Conservation (phyloP, 495 filamentous ascomycete species). For the Stereocaulon alpinum region DNA sequence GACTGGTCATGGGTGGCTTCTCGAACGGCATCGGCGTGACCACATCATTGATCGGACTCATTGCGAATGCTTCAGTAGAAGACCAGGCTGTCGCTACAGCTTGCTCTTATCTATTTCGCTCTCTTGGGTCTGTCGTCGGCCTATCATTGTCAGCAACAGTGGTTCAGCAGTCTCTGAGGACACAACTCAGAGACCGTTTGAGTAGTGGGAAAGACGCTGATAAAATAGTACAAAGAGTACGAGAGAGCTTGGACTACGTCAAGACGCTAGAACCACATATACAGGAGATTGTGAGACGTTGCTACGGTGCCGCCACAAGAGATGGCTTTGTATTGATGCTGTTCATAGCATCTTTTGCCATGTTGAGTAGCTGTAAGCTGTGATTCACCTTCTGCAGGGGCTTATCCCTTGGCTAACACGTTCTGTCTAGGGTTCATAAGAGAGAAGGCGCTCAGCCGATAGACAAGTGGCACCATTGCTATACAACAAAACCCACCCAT, state of each 20-base stretch:
- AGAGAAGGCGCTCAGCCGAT: slow-evolving; percentile 21
- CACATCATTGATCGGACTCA: slow-evolving; percentile 49
- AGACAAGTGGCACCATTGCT: no score
- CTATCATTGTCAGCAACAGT: slow-evolving; percentile 61
- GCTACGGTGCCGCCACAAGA: slow-evolving; percentile 51
- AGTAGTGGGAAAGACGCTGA: slow-evolving; percentile 49
- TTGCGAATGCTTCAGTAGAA: slow-evolving; percentile 55
- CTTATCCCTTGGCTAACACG: not conserved
- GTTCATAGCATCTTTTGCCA: slow-evolving; percentile 35
- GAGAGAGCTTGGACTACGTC: slow-evolving; percentile 65
- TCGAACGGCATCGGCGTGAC: slow-evolving; percentile 62
- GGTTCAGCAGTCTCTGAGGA: slow-evolving; percentile 60
- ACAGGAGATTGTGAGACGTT: slow-evolving; percentile 51
- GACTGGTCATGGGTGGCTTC: slow-evolving; percentile 45
- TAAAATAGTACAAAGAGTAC: slow-evolving; percentile 60
- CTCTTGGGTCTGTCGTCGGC: slow-evolving; percentile 67
- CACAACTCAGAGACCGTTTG: slow-evolving; percentile 43
- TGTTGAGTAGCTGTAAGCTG: slow-evolving; percentile 32
- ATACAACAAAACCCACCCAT: no score
- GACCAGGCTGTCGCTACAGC: slow-evolving; percentile 76
- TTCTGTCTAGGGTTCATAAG: slow-evolving; percentile 20
- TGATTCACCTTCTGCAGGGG: not conserved
- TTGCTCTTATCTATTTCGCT: slow-evolving; percentile 79
- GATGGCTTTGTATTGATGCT: slow-evolving; percentile 39
- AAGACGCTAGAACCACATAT: slow-evolving; percentile 52